Conservation (phyloP, 1,139 yeast genomes). For the Pichia sp. region DNA sequence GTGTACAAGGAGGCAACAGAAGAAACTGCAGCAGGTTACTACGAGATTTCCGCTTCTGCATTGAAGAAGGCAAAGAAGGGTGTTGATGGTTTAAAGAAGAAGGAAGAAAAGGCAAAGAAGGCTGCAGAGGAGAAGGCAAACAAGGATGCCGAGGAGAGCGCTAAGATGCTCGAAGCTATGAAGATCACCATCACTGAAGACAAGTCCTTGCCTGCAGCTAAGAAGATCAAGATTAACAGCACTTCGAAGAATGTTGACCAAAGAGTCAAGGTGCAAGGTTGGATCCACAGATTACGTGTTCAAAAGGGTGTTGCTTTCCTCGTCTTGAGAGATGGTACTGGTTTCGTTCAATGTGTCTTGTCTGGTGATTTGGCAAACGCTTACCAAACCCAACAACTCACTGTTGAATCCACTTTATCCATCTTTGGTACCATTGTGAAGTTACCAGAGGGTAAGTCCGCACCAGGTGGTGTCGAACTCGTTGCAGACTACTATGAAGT, state of each 20-base stretch:
- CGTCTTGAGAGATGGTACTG: constrained; percentile 93
- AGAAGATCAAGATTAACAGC: constrained; percentile 55
- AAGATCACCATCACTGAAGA: constrained; percentile 74
- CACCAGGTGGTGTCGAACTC: constrained; percentile 97
- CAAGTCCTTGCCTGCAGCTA: constrained; percentile 60
- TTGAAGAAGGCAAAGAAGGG: constrained; percentile 96
- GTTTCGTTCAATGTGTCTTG: constrained; percentile 80
- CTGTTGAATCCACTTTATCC: constrained; percentile 78
- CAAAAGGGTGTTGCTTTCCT: constrained; percentile 91
- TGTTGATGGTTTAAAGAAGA: constrained; percentile 85
- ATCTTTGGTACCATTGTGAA: constrained; percentile 75
- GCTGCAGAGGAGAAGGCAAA: constrained; percentile 54
- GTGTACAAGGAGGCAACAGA: constrained; percentile 56
- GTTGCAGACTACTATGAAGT: constrained; percentile 84
- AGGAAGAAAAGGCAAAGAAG: constrained; percentile 73
- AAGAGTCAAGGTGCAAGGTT: constrained; percentile 79
- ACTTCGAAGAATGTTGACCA: constrained; percentile 46
- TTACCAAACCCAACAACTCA: constrained; percentile 72
- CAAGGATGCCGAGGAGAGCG: constrained; percentile 58
- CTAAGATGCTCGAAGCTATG: constrained; percentile 69
- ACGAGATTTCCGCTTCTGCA: constrained; percentile 86
- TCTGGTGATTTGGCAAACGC: constrained; percentile 92
- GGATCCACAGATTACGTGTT: constrained; percentile 91
- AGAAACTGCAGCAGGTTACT: constrained; percentile 51
- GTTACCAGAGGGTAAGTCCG: constrained; percentile 93